These are phyloP conservation scores for Streptanthus diversifolius DNA, from an alignment of 345 rosid genomes.

Conservation along the genomic window DNA sequence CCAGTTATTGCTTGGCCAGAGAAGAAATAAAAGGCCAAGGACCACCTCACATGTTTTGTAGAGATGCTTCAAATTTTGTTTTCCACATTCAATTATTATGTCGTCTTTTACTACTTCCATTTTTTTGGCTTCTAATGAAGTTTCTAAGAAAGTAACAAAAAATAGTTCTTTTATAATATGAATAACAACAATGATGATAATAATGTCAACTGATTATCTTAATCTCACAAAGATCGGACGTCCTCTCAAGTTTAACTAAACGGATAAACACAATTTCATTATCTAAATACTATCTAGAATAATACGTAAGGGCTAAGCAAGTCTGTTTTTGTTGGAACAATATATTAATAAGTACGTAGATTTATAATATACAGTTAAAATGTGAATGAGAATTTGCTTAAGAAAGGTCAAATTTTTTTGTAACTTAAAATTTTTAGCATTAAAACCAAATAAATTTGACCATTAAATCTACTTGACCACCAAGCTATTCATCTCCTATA, in stretches of 20 bases:
- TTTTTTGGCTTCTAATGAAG: constrained; percentile 30
- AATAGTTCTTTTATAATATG: background rate
- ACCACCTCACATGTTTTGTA: constrained; percentile 26
- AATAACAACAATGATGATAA: background rate
- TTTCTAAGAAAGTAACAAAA: constrained; percentile 16
- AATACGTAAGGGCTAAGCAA: background rate
- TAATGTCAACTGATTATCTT: background rate
- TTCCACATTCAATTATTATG: constrained; percentile 31
- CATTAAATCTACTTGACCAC: no score
- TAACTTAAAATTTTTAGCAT: no score
- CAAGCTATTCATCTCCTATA: no score
- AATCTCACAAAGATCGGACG: constrained; percentile 4
- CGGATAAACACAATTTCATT: background rate
- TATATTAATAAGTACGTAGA: no score
- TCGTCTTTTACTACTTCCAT: constrained; percentile 28
- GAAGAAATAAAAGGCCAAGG: constrained; percentile 23
- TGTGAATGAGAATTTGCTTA: no score
- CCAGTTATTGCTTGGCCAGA: constrained; percentile 15
- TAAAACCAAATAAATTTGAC: no score
- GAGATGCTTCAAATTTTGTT: background rate
- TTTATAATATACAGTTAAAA: no score
- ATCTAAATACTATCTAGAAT: background rate
- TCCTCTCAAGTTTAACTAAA: background rate
- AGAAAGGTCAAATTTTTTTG: no score
- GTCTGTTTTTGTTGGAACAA: no score